Conservation (phyloP, 257 asterid species). For the Anisodus acutangulus region DNA sequence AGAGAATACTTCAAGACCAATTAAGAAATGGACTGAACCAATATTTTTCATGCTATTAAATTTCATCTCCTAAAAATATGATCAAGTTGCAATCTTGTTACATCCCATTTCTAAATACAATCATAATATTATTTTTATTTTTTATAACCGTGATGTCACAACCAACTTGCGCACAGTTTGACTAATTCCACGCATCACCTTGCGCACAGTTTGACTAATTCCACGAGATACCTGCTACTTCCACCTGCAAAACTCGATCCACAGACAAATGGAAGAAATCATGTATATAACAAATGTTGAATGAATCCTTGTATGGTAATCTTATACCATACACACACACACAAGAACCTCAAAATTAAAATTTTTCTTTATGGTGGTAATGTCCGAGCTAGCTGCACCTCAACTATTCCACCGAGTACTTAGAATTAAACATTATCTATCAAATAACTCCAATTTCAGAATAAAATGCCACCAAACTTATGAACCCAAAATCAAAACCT, state of each 20-base stretch:
- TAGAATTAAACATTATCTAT: background rate
- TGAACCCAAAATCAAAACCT: conserved; percentile 14
- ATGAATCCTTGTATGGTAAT: background rate
- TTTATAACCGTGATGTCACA: no score
- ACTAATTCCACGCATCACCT: no score
- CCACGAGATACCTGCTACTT: no score
- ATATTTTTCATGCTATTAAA: background rate
- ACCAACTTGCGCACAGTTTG: no score
- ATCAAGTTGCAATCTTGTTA: background rate
- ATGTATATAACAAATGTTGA: background rate
- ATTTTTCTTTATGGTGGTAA: background rate
- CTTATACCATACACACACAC: background rate
- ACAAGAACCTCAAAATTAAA: background rate
- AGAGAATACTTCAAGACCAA: conserved; percentile 11
- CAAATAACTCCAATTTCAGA: background rate
- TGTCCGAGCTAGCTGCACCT: conserved; percentile 4
- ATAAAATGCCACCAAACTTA: conserved; percentile 14
- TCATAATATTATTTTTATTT: no score
- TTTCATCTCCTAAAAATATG: background rate
- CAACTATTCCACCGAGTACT: no score
- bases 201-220: no score
- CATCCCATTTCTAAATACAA: background rate
- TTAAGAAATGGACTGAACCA: background rate
- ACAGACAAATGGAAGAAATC: no score
- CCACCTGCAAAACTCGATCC: no score